Evolutionary conservation across 352 stramenopile genomes (phyloP).

Genomic region (Aphanomyces stellatus): DNA sequence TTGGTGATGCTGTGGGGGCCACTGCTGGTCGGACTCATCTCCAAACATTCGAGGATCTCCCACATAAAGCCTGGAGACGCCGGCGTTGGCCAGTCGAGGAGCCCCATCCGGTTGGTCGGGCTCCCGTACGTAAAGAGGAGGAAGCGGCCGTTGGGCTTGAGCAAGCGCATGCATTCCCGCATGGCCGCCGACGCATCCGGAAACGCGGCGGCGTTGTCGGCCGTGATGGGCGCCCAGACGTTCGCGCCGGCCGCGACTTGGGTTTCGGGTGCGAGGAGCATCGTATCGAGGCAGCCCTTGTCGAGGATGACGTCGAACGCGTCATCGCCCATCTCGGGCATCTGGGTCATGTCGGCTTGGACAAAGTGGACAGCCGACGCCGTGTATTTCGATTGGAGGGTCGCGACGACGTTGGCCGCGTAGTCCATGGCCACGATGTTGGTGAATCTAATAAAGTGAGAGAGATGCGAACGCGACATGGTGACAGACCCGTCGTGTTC

Average conservation of each 20-base stretch:
- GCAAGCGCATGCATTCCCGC: constrained; percentile 33
- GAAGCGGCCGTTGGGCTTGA: constrained; percentile 31
- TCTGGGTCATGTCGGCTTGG: constrained; percentile 37
- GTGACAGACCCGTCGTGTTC: constrained; percentile 29
- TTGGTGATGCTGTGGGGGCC: constrained; percentile 31
- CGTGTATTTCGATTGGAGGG: constrained; percentile 34
- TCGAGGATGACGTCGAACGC: constrained; percentile 43
- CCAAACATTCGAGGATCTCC: constrained; percentile 43
- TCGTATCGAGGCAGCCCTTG: constrained; percentile 50
- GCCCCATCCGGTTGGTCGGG: constrained; percentile 38
- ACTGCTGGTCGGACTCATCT: constrained; percentile 33
- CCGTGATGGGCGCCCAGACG: constrained; percentile 35
- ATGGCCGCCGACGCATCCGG: constrained; percentile 31
- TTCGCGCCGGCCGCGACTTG: constrained; percentile 26
- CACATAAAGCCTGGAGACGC: constrained; percentile 26
- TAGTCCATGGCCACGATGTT: constrained; percentile 46
- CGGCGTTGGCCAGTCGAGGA: constrained; percentile 36
- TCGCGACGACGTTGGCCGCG: constrained; percentile 42
- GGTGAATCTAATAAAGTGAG: constrained; percentile 6
- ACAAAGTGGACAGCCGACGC: constrained; percentile 32
- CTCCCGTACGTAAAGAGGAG: constrained; percentile 44
- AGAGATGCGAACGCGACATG: no score
- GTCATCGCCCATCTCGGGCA: constrained; percentile 30
- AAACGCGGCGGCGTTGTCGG: constrained; percentile 35
- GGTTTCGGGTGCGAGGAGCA: constrained; percentile 44